phyloP scores from a whole-genome alignment of 2,329 filamentous ascomycete genomes.

The Simplicillium sp. region DNA sequence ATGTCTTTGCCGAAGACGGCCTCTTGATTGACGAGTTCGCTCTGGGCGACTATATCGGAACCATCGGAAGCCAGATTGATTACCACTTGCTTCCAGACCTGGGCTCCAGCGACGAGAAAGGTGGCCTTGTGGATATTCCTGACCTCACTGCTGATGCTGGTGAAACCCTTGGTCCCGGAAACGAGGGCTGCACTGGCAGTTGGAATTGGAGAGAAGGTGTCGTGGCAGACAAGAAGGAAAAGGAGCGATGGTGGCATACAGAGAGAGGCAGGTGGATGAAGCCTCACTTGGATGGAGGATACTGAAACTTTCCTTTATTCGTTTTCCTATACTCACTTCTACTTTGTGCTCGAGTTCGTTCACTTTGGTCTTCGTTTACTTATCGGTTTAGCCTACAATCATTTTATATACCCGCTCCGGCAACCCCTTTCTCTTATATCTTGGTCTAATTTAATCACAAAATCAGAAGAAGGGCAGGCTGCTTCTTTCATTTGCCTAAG shows the following conservation, averaged over 20 bases:
- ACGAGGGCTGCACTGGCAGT: conserved; percentile 33
- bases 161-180: conserved; percentile 27
- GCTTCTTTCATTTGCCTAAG: too few relatives aligned
- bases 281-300: conserved; percentile 1
- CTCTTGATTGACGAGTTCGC: conserved; percentile 40
- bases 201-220: conserved; percentile 32
- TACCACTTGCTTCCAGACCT: conserved; percentile 52
- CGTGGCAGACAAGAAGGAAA: conserved; percentile 34
- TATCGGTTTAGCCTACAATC: too few relatives aligned
- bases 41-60: conserved; percentile 54
- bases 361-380: too few relatives aligned
- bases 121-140: conserved; percentile 42
- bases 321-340: too few relatives aligned
- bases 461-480: too few relatives aligned
- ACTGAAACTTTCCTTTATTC: too few relatives aligned
- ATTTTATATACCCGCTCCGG: too few relatives aligned
- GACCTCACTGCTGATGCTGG: conserved; percentile 39
- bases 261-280: conserved; percentile 35
- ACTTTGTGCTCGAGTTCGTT: too few relatives aligned
- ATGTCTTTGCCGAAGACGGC: conserved; percentile 45
- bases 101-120: conserved; percentile 45
- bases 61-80: conserved; percentile 44
- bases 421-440: too few relatives aligned
- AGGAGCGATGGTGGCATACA: conserved; percentile 40
- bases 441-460: too few relatives aligned